Percentiles rank a stretch among this genome's conserved stretches.
Evolutionary conservation across 306 rosid genomes (phyloP).

Genomic region (Crotalaria pallida): DNA sequence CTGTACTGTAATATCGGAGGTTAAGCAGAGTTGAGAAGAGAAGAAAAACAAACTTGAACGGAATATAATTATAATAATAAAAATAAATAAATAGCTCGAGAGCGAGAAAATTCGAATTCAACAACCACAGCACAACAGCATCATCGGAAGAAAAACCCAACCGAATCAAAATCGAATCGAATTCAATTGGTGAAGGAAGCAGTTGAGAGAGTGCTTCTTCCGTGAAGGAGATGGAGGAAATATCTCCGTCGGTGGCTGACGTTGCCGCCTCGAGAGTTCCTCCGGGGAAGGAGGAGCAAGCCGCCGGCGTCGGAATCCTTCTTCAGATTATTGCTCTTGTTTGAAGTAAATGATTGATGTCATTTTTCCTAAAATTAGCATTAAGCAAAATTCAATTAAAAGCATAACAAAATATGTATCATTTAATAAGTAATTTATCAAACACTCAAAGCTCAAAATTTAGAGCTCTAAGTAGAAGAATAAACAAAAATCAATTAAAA

Average conservation of each 20-base stretch:
- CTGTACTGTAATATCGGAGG: not conserved
- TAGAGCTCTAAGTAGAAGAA: too few relatives aligned
- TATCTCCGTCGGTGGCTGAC: slow-evolving; percentile 75
- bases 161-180: too few relatives aligned
- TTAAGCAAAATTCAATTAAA: too few relatives aligned
- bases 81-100: not conserved
- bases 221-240: slow-evolving; percentile 42
- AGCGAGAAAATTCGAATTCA: not conserved
- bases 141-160: not conserved
- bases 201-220: slow-evolving; percentile 13
- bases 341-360: too few relatives aligned
- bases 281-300: slow-evolving; percentile 94
- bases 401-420: too few relatives aligned
- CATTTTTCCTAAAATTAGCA: too few relatives aligned
- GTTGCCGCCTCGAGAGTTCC: slow-evolving; percentile 20
- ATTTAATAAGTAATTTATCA: too few relatives aligned
- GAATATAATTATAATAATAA: not conserved
- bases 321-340: too few relatives aligned
- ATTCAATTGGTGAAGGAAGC: not conserved
- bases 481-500: too few relatives aligned
- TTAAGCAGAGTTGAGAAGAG: not conserved
- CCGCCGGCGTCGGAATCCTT: slow-evolving; percentile 98
- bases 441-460: too few relatives aligned
- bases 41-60: not conserved
- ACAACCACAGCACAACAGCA: not conserved